Conservation (phyloP, 305 asterid species). For the Solanum hybrid region DNA sequence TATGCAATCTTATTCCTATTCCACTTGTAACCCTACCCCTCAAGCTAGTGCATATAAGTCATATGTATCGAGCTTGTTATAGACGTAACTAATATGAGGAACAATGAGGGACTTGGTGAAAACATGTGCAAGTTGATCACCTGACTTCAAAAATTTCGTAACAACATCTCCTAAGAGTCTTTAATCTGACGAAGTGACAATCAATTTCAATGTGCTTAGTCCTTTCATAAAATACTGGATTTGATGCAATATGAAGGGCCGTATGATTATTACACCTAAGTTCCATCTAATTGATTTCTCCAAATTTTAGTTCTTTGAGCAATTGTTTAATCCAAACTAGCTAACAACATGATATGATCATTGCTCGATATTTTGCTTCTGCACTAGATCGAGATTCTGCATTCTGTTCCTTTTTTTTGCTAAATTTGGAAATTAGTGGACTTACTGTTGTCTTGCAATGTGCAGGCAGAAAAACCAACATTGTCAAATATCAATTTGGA, state of each 20-base stretch:
- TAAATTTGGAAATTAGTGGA: neutral
- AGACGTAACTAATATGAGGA: neutral
- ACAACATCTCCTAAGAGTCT: neutral
- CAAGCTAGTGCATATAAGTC: neutral
- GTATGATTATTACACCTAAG: neutral
- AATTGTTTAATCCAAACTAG: neutral
- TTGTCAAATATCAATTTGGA: conserved; percentile 75
- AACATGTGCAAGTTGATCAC: neutral
- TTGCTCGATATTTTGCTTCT: neutral
- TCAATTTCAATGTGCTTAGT: neutral
- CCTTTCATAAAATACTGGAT: neutral
- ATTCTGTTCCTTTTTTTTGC: neutral
- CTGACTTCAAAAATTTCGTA: neutral
- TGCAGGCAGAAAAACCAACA: conserved; percentile 68
- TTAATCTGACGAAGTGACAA: neutral
- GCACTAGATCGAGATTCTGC: neutral
- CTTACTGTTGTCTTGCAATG: neutral
- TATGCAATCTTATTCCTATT: neutral
- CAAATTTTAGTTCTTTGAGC: neutral
- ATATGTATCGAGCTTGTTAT: neutral
- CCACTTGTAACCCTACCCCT: neutral
- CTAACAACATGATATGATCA: neutral
- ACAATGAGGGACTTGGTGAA: neutral
- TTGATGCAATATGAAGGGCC: neutral
- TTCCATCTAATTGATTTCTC: neutral